A percentile compares a stretch with the other conserved stretches of the same genome.
Evolutionary conservation across 164 flowering plant genomes (phyloP).

Genomic region (Macadamia integrifolia): DNA sequence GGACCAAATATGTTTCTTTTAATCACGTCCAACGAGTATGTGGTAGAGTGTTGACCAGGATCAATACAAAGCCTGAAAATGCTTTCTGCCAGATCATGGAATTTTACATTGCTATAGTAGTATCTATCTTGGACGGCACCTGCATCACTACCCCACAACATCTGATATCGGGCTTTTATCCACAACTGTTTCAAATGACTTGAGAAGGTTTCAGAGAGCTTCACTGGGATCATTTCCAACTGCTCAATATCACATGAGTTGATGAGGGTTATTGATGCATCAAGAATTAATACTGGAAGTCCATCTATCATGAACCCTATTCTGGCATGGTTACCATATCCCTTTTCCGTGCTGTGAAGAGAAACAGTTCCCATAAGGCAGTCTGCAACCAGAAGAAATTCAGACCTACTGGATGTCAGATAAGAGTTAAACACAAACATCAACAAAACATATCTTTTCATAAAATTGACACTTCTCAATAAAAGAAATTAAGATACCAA

Average conservation of each 20-base stretch:
- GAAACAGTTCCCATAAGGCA: slow-evolving; percentile 12
- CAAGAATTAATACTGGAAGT: slow-evolving; percentile 28
- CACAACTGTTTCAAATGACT: slow-evolving; percentile 36
- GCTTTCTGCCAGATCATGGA: slow-evolving; percentile 47
- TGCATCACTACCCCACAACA: slow-evolving; percentile 12
- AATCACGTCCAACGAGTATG: slow-evolving; percentile 15
- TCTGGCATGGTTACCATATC: slow-evolving; percentile 5
- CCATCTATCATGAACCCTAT: slow-evolving; percentile 28
- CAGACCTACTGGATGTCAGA: slow-evolving; percentile 40
- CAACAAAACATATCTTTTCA: background rate
- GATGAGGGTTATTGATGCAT: slow-evolving; percentile 36
- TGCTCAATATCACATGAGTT: slow-evolving; percentile 41
- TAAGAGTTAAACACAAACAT: slow-evolving; percentile 2
- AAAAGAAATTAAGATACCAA: too few species aligned
- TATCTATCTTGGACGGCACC: slow-evolving; percentile 6
- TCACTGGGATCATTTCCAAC: slow-evolving; percentile 35
- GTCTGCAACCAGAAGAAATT: slow-evolving; percentile 37
- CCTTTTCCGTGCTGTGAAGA: slow-evolving; percentile 9
- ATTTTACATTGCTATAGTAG: slow-evolving; percentile 18
- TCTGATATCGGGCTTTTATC: slow-evolving; percentile 27
- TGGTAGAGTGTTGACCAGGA: slow-evolving; percentile 8
- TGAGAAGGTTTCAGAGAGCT: slow-evolving; percentile 25
- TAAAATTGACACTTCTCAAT: background rate
- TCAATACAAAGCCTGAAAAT: slow-evolving; percentile 61
- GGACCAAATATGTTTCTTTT: slow-evolving; percentile 38